phyloP scores from a whole-genome alignment of 2,329 filamentous ascomycete genomes.

The Cryoendolithus antarcticus region DNA sequence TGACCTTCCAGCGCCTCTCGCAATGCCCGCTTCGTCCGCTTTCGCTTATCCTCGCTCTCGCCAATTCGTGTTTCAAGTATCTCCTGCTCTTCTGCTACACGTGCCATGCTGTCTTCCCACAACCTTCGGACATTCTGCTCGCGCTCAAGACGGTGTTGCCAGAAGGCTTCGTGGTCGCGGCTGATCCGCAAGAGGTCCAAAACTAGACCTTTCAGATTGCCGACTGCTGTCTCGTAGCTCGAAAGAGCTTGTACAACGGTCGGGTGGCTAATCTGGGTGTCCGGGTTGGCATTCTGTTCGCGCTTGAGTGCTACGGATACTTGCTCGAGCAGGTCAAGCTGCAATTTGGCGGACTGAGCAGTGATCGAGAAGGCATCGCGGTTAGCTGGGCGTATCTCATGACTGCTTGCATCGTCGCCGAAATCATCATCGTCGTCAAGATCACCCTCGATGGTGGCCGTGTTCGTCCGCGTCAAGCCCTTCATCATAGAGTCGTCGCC shows the following conservation, averaged over 20 bases:
- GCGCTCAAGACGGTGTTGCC: conserved; percentile 87
- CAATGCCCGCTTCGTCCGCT: conserved; percentile 76
- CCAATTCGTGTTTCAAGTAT: conserved; percentile 76
- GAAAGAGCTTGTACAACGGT: conserved; percentile 63
- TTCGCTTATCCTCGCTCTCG: conserved; percentile 81
- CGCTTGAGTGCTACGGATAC: conserved; percentile 71
- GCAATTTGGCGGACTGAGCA: conserved; percentile 83
- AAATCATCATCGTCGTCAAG: conserved; percentile 59
- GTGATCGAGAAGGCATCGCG: conserved; percentile 97
- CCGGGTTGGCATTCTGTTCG: conserved; percentile 58
- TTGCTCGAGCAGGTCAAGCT: conserved; percentile 78
- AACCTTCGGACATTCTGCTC: conserved; percentile 85
- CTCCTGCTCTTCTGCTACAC: conserved; percentile 90
- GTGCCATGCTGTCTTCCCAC: conserved; percentile 99
- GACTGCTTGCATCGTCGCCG: conserved; percentile 67
- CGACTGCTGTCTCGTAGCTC: conserved; percentile 82
- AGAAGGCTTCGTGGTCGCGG: conserved; percentile 86
- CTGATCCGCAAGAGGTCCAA: conserved; percentile 85
- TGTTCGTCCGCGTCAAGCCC: conserved; percentile 38
- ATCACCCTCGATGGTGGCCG: conserved; percentile 43
- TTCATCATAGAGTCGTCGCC: conserved; percentile 40
- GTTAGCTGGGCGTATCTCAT: conserved; percentile 57
- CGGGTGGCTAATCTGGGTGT: conserved; percentile 61
- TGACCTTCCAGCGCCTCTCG: conserved; percentile 64
- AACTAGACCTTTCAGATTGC: conserved; percentile 72